Percentiles rank a stretch among this genome's conserved stretches.
Conservation (phyloP, 176 grass and related monocot genomes). For the Thalia dealbata region DNA sequence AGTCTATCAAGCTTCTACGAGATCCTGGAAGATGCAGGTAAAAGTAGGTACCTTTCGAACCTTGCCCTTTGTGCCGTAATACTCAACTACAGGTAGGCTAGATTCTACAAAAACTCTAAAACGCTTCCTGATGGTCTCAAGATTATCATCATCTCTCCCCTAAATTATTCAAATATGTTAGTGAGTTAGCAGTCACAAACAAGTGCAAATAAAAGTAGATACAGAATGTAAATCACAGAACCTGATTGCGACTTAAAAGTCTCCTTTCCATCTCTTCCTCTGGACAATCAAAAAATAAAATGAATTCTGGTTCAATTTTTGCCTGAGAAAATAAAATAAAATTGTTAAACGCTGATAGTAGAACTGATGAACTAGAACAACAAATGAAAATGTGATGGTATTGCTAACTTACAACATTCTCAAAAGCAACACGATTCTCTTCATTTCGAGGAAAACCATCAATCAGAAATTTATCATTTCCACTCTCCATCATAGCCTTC, state of each 20-base stretch:
- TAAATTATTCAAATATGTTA: slow-evolving; percentile 20
- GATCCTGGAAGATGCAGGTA: too few species aligned
- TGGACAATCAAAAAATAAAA: too few species aligned
- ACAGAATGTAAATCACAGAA: slow-evolving; percentile 19
- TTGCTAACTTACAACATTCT: neutral
- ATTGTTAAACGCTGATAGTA: too few species aligned
- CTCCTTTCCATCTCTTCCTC: slow-evolving; percentile 86
- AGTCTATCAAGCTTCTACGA: too few species aligned
- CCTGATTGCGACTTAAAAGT: slow-evolving; percentile 82
- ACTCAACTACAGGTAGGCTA: slow-evolving; percentile 83
- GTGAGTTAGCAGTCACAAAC: too few species aligned
- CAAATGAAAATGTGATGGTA: neutral
- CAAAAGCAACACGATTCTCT: neutral
- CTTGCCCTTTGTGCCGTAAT: slow-evolving; percentile 50
- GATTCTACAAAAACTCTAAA: slow-evolving; percentile 88
- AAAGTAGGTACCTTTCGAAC: slow-evolving; percentile 55
- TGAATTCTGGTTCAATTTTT: too few species aligned
- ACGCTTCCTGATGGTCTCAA: slow-evolving; percentile 91
- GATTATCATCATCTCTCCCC: slow-evolving; percentile 98
- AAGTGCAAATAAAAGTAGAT: neutral
- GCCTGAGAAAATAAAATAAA: too few species aligned
- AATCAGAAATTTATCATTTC: neutral
- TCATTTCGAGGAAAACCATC: neutral
- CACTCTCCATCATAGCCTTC: too few species aligned
- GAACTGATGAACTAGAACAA: too few species aligned